Conservation (phyloP, 164 flowering plant genomes). For the Magnolia officinalis region DNA sequence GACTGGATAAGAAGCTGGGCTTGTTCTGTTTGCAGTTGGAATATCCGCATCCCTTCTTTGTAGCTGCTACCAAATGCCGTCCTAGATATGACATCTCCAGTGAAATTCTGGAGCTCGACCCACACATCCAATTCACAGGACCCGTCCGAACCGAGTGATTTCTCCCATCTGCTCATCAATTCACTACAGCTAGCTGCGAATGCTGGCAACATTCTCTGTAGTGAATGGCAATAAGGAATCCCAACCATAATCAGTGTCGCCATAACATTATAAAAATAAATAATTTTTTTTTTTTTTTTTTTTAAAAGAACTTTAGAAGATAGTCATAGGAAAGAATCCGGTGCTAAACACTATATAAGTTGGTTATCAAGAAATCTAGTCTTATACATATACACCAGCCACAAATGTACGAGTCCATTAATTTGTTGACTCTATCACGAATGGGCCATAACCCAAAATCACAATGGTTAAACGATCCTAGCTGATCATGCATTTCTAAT, state of each 20-base stretch:
- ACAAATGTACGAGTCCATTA: too few species aligned
- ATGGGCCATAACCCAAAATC: background rate
- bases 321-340: too few species aligned
- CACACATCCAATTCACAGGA: constrained; percentile 22
- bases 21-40: constrained; percentile 8
- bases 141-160: background rate
- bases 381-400: too few species aligned
- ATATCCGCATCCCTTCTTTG: constrained; percentile 21
- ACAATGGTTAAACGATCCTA: background rate
- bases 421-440: too few species aligned
- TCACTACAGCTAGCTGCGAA: constrained; percentile 4
- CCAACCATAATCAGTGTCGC: background rate
- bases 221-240: background rate
- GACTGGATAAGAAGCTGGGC: background rate
- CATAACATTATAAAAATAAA: too few species aligned
- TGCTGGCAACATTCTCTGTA: constrained; percentile 8
- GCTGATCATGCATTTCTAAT: background rate
- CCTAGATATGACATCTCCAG: constrained; percentile 8
- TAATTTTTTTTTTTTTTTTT: too few species aligned
- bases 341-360: too few species aligned
- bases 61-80: constrained; percentile 11
- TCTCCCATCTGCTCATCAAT: constrained; percentile 7
- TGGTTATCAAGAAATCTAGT: too few species aligned
- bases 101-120: constrained; percentile 12
- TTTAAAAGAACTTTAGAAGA: too few species aligned